A percentile compares a stretch with the other conserved stretches of the same genome.
Evolutionary conservation across 768 basidiomycete species (phyloP).

Genomic region (Mycena indigotica): DNA sequence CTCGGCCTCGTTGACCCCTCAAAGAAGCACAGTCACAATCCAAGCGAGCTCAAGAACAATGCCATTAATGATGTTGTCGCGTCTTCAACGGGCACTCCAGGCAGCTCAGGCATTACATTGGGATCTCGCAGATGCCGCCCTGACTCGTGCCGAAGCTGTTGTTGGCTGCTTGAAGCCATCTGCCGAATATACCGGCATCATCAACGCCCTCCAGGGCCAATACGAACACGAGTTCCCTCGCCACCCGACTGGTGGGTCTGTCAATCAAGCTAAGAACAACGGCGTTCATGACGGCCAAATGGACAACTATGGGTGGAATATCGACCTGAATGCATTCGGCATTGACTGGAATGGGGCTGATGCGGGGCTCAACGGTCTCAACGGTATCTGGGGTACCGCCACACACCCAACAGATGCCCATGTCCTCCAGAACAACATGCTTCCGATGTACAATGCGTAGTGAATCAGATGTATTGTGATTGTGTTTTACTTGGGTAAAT

Average conservation of each 20-base stretch:
- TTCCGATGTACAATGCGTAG: conserved; percentile 20
- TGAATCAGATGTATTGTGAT: neutral
- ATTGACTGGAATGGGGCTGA: conserved; percentile 22
- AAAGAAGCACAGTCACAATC: conserved; percentile 14
- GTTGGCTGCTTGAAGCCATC: conserved; percentile 13
- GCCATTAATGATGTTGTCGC: conserved; percentile 21
- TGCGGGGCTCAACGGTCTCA: conserved; percentile 17
- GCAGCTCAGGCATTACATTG: conserved; percentile 15
- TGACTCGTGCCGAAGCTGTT: conserved; percentile 19
- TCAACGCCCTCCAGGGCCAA: conserved; percentile 19
- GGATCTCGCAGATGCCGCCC: conserved; percentile 23
- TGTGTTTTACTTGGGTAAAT: conserved; percentile 9
- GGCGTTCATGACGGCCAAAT: neutral
- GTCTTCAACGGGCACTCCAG: conserved; percentile 16
- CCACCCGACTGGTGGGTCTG: conserved; percentile 1
- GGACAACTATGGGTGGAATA: conserved; percentile 23
- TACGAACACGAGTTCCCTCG: conserved; percentile 12
- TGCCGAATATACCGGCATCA: conserved; percentile 18
- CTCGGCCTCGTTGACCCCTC: conserved; percentile 6
- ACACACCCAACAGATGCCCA: conserved; percentile 7
- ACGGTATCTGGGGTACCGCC: too few relatives aligned
- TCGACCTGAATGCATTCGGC: conserved; percentile 24
- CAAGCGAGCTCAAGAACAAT: conserved; percentile 22
- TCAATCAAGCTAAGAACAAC: conserved; percentile 10
- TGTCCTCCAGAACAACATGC: conserved; percentile 9